A percentile compares a stretch with the other conserved stretches of the same genome.
These are phyloP conservation scores for Hypoxylon sp. DNA, from an alignment of 2,329 filamentous ascomycete genomes.

Conservation along the genomic window DNA sequence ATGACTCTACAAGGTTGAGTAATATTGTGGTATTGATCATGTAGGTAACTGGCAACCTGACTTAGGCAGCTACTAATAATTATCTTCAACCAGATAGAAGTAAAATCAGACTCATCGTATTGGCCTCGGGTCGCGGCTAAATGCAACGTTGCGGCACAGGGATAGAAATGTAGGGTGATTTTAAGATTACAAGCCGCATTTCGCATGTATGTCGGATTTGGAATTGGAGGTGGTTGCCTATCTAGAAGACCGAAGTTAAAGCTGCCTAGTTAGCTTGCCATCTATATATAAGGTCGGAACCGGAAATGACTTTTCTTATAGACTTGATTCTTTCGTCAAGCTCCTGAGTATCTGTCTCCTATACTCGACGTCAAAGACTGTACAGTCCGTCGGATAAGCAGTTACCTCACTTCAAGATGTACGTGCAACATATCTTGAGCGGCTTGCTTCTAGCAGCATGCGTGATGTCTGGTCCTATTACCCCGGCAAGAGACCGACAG, in stretches of 20 bases:
- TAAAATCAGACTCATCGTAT: neutral
- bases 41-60: neutral
- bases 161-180: neutral
- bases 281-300: constrained; percentile 4
- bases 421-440: constrained; percentile 18
- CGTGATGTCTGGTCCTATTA: constrained; percentile 17
- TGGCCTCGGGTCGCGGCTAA: neutral
- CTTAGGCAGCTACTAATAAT: constrained; percentile 10
- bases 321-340: too few relatives aligned
- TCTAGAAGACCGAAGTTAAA: neutral
- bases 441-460: constrained; percentile 25
- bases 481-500: neutral
- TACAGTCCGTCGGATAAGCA: neutral
- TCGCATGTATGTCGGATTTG: neutral
- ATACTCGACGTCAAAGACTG: neutral
- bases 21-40: constrained; percentile 1
- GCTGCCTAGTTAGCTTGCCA: neutral
- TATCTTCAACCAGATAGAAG: neutral
- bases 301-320: neutral
- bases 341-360: neutral
- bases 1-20: neutral
- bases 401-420: constrained; percentile 12
- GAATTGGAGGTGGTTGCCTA: constrained; percentile 3
- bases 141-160: constrained; percentile 20
- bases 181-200: constrained; percentile 14